Percentiles rank a stretch among this genome's conserved stretches.
Conservation (phyloP, 495 filamentous ascomycete species). For the Penicillium canariense region DNA sequence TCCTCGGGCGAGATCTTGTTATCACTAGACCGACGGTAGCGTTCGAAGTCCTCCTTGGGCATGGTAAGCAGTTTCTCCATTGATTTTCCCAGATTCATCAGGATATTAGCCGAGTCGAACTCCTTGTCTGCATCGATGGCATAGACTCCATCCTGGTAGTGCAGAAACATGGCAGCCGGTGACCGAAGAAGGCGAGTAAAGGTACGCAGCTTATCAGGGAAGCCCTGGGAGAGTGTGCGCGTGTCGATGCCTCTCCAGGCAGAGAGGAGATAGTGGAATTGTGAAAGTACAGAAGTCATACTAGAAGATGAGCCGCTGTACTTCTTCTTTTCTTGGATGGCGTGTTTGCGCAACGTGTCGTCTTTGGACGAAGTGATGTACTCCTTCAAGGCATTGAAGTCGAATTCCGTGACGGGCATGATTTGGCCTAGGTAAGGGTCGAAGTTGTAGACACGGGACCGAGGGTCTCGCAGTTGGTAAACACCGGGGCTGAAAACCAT, state of each 20-base stretch:
- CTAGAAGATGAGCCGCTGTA: slow-evolving; percentile 95
- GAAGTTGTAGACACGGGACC: slow-evolving; percentile 89
- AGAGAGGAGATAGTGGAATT: slow-evolving; percentile 93
- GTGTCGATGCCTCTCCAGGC: slow-evolving; percentile 72
- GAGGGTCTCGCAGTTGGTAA: slow-evolving; percentile 85
- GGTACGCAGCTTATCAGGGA: slow-evolving; percentile 53
- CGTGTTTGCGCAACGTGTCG: slow-evolving; percentile 60
- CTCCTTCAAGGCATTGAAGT: slow-evolving; percentile 77
- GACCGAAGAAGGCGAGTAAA: slow-evolving; percentile 71
- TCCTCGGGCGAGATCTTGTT: slow-evolving; percentile 62
- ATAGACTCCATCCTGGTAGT: slow-evolving; percentile 80
- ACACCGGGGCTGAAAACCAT: slow-evolving; percentile 64
- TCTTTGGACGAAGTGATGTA: slow-evolving; percentile 93
- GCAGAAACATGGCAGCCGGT: slow-evolving; percentile 79
- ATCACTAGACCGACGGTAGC: slow-evolving; percentile 66
- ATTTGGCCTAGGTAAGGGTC: slow-evolving; percentile 89
- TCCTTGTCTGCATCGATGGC: slow-evolving; percentile 99
- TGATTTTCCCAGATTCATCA: slow-evolving; percentile 87
- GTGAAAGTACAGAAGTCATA: slow-evolving; percentile 82
- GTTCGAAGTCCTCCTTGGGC: slow-evolving; percentile 75
- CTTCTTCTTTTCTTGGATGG: slow-evolving; percentile 65
- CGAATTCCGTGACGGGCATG: slow-evolving; percentile 89
- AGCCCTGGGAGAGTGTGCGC: slow-evolving; percentile 60
- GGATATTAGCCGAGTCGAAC: slow-evolving; percentile 78
- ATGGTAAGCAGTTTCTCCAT: slow-evolving; percentile 96